Conservation (phyloP, 768 basidiomycete genomes). For the Strobilomyces echinocephalus region DNA sequence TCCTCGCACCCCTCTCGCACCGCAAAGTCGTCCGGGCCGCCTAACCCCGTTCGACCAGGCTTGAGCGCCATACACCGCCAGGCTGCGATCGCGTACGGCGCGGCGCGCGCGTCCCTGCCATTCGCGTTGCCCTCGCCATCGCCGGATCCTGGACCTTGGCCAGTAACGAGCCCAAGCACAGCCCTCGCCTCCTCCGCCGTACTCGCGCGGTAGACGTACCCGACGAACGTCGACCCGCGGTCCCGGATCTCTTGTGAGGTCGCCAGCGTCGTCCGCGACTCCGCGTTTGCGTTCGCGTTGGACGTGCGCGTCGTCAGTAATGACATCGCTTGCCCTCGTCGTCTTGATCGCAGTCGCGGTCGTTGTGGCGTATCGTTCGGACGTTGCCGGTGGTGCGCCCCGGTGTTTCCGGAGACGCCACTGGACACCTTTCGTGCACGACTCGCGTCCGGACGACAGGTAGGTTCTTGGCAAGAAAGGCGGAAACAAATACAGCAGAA, state of each 20-base stretch:
- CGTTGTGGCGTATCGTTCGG: background rate
- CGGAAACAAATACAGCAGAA: background rate
- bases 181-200: constrained; percentile 41
- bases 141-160: too few species aligned
- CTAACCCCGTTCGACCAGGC: constrained; percentile 57
- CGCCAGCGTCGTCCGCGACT: constrained; percentile 12
- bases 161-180: background rate
- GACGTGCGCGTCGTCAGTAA: too few species aligned
- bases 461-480: too few species aligned
- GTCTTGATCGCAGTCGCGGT: too few species aligned
- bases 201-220: constrained; percentile 43
- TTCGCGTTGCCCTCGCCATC: background rate
- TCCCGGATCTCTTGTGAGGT: constrained; percentile 75
- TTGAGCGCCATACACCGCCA: constrained; percentile 78
- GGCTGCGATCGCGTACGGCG: constrained; percentile 69
- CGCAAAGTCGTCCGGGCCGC: constrained; percentile 73
- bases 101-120: background rate
- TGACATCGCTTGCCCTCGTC: background rate
- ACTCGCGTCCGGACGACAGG: too few species aligned
- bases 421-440: too few species aligned
- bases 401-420: too few species aligned
- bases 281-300: background rate
- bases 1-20: constrained; percentile 59
- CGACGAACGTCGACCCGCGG: constrained; percentile 69
- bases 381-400: too few species aligned